These are phyloP conservation scores for Inga leiocalycina DNA, from an alignment of 306 rosid species.

Conservation along the genomic window DNA sequence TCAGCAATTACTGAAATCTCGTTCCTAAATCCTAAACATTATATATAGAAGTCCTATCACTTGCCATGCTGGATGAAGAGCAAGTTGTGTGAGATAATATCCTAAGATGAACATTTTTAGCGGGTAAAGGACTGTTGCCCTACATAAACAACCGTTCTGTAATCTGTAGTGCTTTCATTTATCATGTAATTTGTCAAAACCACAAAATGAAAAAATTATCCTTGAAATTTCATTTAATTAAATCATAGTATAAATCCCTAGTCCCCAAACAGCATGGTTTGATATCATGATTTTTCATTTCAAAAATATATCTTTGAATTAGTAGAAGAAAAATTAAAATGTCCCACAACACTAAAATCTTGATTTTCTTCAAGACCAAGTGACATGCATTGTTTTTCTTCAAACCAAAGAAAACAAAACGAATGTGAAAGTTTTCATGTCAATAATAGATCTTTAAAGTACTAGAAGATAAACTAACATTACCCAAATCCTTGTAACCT, in stretches of 20 bases:
- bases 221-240: background rate
- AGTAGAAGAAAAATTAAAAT: background rate
- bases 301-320: background rate
- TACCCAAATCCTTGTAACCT: slow-evolving; percentile 1
- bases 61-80: slow-evolving; percentile 1
- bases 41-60: background rate
- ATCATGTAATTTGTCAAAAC: background rate
- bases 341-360: background rate
- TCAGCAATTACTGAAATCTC: background rate
- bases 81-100: background rate
- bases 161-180: background rate
- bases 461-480: background rate
- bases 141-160: background rate
- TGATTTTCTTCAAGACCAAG: background rate
- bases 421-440: background rate
- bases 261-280: background rate
- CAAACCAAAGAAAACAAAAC: background rate
- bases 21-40: background rate
- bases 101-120: slow-evolving; percentile 2
- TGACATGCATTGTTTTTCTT: background rate
- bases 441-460: background rate
- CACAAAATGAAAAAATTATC: background rate
- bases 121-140: background rate
- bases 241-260: background rate
- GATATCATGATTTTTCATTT: background rate